Evolutionary conservation across 169 alveolate species (phyloP).

Genomic region (Plasmodium gaboni): DNA sequence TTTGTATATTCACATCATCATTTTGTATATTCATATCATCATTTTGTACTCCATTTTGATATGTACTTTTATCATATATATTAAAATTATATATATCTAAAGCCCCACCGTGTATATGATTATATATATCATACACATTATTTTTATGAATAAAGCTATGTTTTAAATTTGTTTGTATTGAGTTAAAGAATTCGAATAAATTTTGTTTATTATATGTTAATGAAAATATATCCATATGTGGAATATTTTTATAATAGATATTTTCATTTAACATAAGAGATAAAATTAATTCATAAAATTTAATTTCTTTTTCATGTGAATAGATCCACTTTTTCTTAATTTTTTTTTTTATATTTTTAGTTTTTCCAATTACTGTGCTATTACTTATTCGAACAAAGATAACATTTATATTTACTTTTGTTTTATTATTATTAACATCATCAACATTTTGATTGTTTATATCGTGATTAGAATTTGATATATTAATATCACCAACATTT

Average conservation of each 20-base stretch:
- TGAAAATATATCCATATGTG: conserved; percentile 76
- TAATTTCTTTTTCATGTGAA: conserved; percentile 85
- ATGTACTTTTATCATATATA: conserved; percentile 27
- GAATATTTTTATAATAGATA: conserved; percentile 83
- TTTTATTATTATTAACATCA: conserved; percentile 2
- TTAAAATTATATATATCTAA: conserved; percentile 69
- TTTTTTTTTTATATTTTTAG: conserved; percentile 78
- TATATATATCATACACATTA: conserved; percentile 66
- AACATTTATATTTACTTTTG: conserved; percentile 79
- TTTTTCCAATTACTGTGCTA: conserved; percentile 82
- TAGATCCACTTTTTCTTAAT: conserved; percentile 79
- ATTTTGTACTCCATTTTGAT: not conserved
- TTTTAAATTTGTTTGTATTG: conserved; percentile 56
- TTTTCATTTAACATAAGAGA: conserved; percentile 80
- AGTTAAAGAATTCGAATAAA: conserved; percentile 51
- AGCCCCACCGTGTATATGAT: conserved; percentile 34
- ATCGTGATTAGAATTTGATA: not conserved
- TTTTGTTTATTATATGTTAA: conserved; percentile 38
- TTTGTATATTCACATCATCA: conserved; percentile 2
- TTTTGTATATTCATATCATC: not conserved
- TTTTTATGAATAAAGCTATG: conserved; percentile 72
- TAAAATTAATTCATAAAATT: conserved; percentile 83
- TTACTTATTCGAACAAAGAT: conserved; percentile 84
- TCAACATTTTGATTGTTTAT: not conserved
- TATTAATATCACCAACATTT: not conserved